Evolutionary conservation across 2,329 filamentous ascomycete genomes (phyloP), one percentile per base, ranked within the genome.

Genomic region (Penicillium sp.): DNA sequence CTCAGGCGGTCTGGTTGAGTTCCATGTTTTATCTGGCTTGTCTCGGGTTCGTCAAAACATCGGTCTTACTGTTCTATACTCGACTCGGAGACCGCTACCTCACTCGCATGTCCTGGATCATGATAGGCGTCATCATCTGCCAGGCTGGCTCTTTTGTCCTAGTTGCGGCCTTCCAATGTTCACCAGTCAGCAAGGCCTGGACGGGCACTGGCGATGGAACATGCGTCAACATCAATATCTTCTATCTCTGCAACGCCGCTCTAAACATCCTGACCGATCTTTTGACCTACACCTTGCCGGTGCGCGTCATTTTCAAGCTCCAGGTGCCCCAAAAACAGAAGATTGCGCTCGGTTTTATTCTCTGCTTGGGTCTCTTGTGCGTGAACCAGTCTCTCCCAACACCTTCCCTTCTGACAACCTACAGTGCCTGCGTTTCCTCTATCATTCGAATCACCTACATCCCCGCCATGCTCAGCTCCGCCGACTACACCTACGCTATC

Each of bases 261-360:
- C 78, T 86, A 60, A 87, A 87, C 69, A 86, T 86, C 47, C 65
- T 81, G 44, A 86, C 84, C 7, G 84, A 88, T 68, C 78, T 87
- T 44, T 66, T 82, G 11, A 78, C 82, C n/a, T 81, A 82, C 35
- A 65, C 80, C 0, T 71, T 86, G 3, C 83, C 82, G 1, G 78
- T 84, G 46, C 74, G 74, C 22, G 79, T 78, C 3, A 74, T 83
- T 9, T 71, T 78, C 61, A 69, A 72, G 16, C 67, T 82, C 1
- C 75, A 80, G 49, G 71, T 85, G 37, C 79, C 81, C 1, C 60
- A 64, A 11, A 78, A 75, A 45, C 82, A 85, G 57, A 78, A 78
- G 35, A 57, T 78, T 16, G 75, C 78, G 3, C 70, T 85, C 5
- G 72, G 75, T 1, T 63, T 77, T 6, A 78, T 84, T 10, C 83